Evolutionary conservation across 768 basidiomycete genomes (phyloP).

Genomic region (Hygrocybe coccinea): DNA sequence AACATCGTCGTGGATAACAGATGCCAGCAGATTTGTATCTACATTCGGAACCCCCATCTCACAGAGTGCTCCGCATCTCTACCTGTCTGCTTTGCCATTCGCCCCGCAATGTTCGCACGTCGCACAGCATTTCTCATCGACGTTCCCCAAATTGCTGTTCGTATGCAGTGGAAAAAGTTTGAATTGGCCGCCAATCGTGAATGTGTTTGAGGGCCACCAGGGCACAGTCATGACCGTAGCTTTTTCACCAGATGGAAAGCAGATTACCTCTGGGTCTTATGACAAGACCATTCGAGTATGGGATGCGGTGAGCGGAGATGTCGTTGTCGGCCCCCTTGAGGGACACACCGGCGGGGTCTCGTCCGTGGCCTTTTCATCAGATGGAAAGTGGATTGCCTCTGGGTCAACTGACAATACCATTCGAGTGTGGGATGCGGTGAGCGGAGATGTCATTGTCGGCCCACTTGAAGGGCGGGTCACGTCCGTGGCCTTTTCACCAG

Average conservation of each 20-base stretch:
- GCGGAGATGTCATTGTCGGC: conserved; percentile 7
- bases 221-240: background rate
- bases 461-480: background rate
- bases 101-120: conserved; percentile 25
- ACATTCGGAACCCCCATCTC: conserved; percentile 27
- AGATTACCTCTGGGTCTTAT: too few relatives aligned
- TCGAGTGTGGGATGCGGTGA: conserved; percentile 3
- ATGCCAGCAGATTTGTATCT: conserved; percentile 27
- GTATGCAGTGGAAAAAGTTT: background rate
- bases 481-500: conserved; percentile 16
- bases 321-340: background rate
- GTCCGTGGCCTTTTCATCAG: conserved; percentile 16
- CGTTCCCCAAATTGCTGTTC: background rate
- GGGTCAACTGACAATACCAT: conserved; percentile 7
- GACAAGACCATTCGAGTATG: background rate
- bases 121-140: conserved; percentile 5
- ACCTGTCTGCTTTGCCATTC: conserved; percentile 36
- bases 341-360: background rate
- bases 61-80: conserved; percentile 34
- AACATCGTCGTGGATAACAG: conserved; percentile 16
- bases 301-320: conserved; percentile 2
- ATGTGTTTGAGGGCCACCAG: conserved; percentile 11
- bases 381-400: conserved; percentile 14
- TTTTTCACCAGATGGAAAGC: too few relatives aligned
- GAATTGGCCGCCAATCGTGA: conserved; percentile 16